Evolutionary conservation across 441 rosid genomes (phyloP).

Genomic region (Isatis lusitanica): DNA sequence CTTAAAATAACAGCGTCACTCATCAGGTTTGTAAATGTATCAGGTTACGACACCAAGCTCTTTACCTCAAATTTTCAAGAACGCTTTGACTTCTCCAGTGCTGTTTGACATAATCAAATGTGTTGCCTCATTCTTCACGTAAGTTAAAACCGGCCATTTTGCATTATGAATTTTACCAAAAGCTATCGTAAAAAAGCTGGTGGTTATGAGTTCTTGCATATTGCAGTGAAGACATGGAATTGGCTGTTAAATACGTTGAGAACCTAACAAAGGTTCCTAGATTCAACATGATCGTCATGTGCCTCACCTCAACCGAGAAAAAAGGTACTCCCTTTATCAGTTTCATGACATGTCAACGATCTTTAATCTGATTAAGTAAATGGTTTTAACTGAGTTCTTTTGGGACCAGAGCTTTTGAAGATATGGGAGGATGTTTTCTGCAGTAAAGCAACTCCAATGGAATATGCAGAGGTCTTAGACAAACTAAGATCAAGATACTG

Average conservation of each 20-base stretch:
- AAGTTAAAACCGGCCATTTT: constrained; percentile 32
- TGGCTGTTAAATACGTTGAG: constrained; percentile 73
- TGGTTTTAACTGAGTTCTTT: constrained; percentile 5
- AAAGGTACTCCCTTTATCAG: constrained; percentile 49
- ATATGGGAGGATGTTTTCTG: constrained; percentile 75
- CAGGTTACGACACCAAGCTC: constrained; percentile 75
- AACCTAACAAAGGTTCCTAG: constrained; percentile 83
- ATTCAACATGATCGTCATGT: constrained; percentile 74
- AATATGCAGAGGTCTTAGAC: constrained; percentile 62
- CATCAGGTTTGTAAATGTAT: constrained; percentile 11
- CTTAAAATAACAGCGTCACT: not conserved
- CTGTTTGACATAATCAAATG: constrained; percentile 73
- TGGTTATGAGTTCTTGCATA: constrained; percentile 23
- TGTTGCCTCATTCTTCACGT: constrained; percentile 68
- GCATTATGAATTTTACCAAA: not conserved
- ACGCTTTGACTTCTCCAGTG: constrained; percentile 67
- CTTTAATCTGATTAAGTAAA: not conserved
- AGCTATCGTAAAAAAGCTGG: not conserved
- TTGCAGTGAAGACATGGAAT: constrained; percentile 67
- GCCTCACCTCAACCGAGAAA: constrained; percentile 70
- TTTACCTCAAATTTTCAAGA: constrained; percentile 76
- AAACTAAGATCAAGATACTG: constrained; percentile 54
- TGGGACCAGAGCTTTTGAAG: constrained; percentile 69
- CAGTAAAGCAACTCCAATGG: constrained; percentile 55
- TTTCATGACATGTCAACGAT: not conserved